These are phyloP conservation scores for Mycosarcoma mackinlayi DNA, from an alignment of 1,284 basidiomycete species.

Conservation along the genomic window DNA sequence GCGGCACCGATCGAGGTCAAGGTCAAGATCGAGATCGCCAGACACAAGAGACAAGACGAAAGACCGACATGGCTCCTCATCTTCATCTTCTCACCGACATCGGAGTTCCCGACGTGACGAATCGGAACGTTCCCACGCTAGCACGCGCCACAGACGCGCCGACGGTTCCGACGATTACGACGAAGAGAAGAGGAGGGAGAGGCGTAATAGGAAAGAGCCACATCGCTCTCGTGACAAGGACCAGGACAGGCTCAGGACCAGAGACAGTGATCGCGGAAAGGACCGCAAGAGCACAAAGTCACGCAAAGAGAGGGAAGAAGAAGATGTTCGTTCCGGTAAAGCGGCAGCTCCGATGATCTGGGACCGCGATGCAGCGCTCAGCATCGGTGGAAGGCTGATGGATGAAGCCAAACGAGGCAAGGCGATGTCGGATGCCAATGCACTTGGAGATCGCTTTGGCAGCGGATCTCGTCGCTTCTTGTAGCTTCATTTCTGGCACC, in stretches of 20 bases:
- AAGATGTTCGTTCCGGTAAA: conserved; percentile 36
- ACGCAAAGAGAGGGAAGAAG: conserved; percentile 43
- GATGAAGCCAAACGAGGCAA: conserved; percentile 45
- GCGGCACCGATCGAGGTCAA: conserved; percentile 12
- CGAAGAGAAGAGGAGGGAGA: conserved; percentile 2
- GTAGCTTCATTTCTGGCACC: too few species aligned
- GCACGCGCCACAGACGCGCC: conserved; percentile 15
- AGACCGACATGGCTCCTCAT: conserved; percentile 1
- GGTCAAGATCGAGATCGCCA: conserved; percentile 21
- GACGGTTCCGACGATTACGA: conserved; percentile 24
- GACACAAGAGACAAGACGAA: neutral
- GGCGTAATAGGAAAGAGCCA: conserved; percentile 11
- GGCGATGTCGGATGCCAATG: conserved; percentile 41
- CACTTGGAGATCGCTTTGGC: conserved; percentile 44
- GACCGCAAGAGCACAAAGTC: conserved; percentile 20
- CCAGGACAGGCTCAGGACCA: conserved; percentile 13
- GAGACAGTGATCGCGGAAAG: neutral
- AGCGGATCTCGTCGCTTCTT: conserved; percentile 43
- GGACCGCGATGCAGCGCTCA: conserved; percentile 53
- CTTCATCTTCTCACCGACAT: conserved; percentile 3
- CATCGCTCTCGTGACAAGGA: conserved; percentile 16
- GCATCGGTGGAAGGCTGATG: conserved; percentile 46
- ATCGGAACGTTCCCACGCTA: conserved; percentile 16
- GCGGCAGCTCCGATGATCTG: conserved; percentile 45
- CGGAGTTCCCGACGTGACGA: conserved; percentile 21